Evolutionary conservation across 2,329 filamentous ascomycete species (phyloP), one percentile per base, ranked within the genome.

Genomic region (Meredithiella fracta): DNA sequence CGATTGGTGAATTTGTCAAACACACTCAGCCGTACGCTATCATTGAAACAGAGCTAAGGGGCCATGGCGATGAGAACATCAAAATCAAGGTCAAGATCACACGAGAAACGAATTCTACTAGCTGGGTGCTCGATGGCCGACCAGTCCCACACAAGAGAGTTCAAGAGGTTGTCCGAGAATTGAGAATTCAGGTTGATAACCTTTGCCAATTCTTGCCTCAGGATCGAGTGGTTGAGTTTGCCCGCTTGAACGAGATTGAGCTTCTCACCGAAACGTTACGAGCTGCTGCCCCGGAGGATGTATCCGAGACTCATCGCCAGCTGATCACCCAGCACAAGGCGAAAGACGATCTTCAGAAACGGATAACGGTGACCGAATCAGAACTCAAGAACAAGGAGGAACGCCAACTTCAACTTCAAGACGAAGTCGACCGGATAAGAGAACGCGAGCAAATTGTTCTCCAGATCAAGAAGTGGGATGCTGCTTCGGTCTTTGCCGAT

Each of bases 171-270:
- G 85, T 83, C 59, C 77, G 73, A 58, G 75, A 74, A 8, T 81
- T 94, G 63, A 84, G 84, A 51, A 97, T 98, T 53, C 92, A 98
- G 67, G 87, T 97, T 61, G 92, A 98, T 71, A 98, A 98, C 62
- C 75, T 98, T 1, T 98, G 92, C 67, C 92, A 98, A 66, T 98
- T 98, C 63, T 72, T 98, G 47, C 92, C 92, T 0, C 92, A 98
- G 67, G 92, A 98, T 66, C 85, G 90, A 62, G 92, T 98, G 1
- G 87, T 89, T 23, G 90, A 96, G 65, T 98, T 98, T 65, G 88
- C 92, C 3, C 84, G 79, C 3, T 78, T 94, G 62, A 85, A 80
- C 7, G 85, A 91, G 0, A 73, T 94, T 11, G 85, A 94, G 47
- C 76, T 96, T 20, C 74, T 98, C 0, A 76, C 82, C 58, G 86